Conservation (phyloP, 2,329 filamentous ascomycete species). For the Chrysosporium queenslandicum region DNA sequence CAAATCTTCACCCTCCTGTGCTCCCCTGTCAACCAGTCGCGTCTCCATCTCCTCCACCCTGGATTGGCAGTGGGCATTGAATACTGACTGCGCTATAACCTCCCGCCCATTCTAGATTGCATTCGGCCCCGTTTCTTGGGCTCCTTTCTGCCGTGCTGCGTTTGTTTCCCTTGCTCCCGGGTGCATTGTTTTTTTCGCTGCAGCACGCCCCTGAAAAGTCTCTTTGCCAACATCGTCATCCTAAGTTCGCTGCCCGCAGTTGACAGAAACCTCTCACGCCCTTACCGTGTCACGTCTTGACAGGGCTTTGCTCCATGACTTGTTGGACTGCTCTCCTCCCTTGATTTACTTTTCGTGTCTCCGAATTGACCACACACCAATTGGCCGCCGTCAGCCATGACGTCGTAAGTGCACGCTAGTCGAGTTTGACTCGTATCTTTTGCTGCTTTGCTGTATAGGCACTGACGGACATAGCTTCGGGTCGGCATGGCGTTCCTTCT, state of each 20-base stretch:
- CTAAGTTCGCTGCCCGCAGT: background rate
- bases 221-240: background rate
- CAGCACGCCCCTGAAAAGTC: constrained; percentile 5
- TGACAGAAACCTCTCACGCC: background rate
- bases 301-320: constrained; percentile 5
- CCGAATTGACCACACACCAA: background rate
- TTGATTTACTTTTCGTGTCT: background rate
- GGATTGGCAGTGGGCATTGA: background rate
- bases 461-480: constrained; percentile 44
- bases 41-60: background rate
- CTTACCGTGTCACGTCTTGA: too few species aligned
- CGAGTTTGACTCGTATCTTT: background rate
- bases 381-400: constrained; percentile 3
- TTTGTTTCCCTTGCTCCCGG: background rate
- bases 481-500: constrained; percentile 75
- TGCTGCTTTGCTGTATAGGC: background rate
- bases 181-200: background rate
- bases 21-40: background rate
- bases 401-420: constrained; percentile 11
- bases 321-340: background rate
- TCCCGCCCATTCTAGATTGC: background rate
- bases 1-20: background rate
- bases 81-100: background rate
- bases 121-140: background rate
- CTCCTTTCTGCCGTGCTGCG: background rate